Conservation (phyloP, 352 stramenopile species). For the Phytophthora citricola region DNA sequence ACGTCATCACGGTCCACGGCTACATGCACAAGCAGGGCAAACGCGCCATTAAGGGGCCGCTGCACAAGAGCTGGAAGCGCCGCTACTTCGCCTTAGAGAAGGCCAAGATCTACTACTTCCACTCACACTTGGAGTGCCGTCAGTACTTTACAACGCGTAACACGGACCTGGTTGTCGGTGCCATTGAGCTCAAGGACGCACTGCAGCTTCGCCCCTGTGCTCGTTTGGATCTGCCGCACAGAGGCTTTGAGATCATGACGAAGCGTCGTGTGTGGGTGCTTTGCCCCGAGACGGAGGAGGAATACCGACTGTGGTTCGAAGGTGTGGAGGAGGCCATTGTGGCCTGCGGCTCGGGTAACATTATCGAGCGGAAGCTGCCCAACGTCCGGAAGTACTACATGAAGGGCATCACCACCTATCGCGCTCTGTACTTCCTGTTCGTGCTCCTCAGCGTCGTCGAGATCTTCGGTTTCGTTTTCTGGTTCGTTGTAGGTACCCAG, state of each 20-base stretch:
- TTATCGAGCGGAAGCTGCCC: constrained; percentile 86
- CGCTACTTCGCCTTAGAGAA: constrained; percentile 90
- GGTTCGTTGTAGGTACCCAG: constrained; percentile 80
- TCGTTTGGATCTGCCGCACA: constrained; percentile 79
- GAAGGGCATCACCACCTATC: constrained; percentile 86
- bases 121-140: constrained; percentile 83
- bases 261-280: constrained; percentile 88
- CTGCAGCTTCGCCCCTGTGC: constrained; percentile 82
- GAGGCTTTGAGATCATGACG: constrained; percentile 82
- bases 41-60: constrained; percentile 83
- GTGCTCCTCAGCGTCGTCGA: constrained; percentile 73
- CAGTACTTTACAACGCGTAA: constrained; percentile 90
- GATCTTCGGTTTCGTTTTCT: constrained; percentile 79
- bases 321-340: constrained; percentile 82
- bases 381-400: constrained; percentile 92
- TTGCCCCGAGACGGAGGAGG: constrained; percentile 84
- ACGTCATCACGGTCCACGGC: constrained; percentile 89
- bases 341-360: constrained; percentile 75
- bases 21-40: constrained; percentile 93
- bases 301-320: constrained; percentile 89
- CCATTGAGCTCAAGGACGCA: constrained; percentile 85
- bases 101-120: constrained; percentile 92
- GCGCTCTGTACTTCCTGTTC: constrained; percentile 82
- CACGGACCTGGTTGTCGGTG: constrained; percentile 79
- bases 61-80: constrained; percentile 90